Base-by-base conservation (phyloP, 768 basidiomycete genomes). In the Auricularia sp. region DNA sequence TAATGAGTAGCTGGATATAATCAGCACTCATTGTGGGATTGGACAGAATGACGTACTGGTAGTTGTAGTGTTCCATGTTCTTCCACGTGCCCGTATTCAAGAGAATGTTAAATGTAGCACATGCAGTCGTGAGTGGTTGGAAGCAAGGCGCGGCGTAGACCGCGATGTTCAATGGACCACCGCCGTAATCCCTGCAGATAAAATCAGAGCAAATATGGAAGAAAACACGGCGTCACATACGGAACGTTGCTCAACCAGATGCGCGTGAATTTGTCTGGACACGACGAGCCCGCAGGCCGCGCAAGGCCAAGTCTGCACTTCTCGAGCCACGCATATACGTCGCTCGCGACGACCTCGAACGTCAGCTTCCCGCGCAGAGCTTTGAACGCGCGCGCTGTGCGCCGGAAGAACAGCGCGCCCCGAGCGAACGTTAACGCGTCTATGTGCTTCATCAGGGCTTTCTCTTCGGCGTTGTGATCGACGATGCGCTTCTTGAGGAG, bases 161-260 rank as follows among this genome's bases (percentile, higher is more conserved):
- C 1, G 69, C 69, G 4, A 71, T 69, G 18, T 72, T 73, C 45
- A 74, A 62, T 0, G 73, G 71, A 1, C 76, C 76, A 61, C 75
- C 70, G 0, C 71, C 73, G 62, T 75, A 76, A 63, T 78, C 75
- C 2, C 75, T 75, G 62, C 7, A 18, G 6, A 18, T 18, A n/a
- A 7, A 58, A 3, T 54, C 18, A 51, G 58, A 37, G 36, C 34
- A 42, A 10, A 33, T n/a, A 3, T 21, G 45, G 13, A 3, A 10
- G 3, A 3, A 10, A 42, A 34, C 35, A 6, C 33, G 37, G 5
- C 14, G 34, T 37, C 24, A 68, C 71, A 69, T 45, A 76, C 75
- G 74, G 75, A 24, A 75, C 70, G 61, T 75, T 78, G 64, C 73
- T 75, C 35, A 77, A 62, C 71, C 75, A 78, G 59, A 76, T 75